Percentiles rank a stretch among this genome's conserved stretches.
These are phyloP conservation scores for Globomyces sp. DNA, from an alignment of 371 early-diverging fungal genomes.

Conservation along the genomic window DNA sequence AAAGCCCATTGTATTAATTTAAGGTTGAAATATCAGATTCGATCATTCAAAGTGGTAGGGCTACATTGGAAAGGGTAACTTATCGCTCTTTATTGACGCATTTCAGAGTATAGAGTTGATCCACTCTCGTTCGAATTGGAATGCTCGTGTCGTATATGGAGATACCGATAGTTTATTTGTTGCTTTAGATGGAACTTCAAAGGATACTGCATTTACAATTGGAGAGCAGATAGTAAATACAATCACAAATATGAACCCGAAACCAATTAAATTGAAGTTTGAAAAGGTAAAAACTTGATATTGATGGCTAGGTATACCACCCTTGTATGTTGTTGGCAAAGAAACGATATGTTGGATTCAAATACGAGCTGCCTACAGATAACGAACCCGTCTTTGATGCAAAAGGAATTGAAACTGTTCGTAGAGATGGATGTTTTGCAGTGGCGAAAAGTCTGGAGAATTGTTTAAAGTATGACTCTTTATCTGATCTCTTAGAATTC, in stretches of 20 bases:
- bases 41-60: constrained; percentile 82
- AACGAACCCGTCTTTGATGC: constrained; percentile 77
- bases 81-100: too few relatives aligned
- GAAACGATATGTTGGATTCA: constrained; percentile 88
- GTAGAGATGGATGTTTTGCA: constrained; percentile 80
- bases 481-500: constrained; percentile 54
- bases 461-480: constrained; percentile 51
- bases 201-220: constrained; percentile 71
- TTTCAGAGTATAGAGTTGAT: constrained; percentile 32
- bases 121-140: constrained; percentile 49
- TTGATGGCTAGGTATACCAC: constrained; percentile 56
- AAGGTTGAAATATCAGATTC: constrained; percentile 79
- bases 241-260: constrained; percentile 69
- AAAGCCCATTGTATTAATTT: too few relatives aligned
- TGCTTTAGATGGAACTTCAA: constrained; percentile 63
- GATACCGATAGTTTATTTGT: constrained; percentile 93
- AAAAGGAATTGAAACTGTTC: constrained; percentile 93
- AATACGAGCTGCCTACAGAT: constrained; percentile 62
- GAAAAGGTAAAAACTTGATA: constrained; percentile 60
- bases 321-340: constrained; percentile 84
- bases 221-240: constrained; percentile 75
- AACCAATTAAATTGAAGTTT: constrained; percentile 83
- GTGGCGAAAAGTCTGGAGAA: constrained; percentile 75
- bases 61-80: constrained; percentile 60
- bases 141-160: constrained; percentile 82